Evolutionary conservation across 805 yeast species (phyloP), one percentile per base, ranked within the genome.

Genomic region (Saccharomycopsis sp.): DNA sequence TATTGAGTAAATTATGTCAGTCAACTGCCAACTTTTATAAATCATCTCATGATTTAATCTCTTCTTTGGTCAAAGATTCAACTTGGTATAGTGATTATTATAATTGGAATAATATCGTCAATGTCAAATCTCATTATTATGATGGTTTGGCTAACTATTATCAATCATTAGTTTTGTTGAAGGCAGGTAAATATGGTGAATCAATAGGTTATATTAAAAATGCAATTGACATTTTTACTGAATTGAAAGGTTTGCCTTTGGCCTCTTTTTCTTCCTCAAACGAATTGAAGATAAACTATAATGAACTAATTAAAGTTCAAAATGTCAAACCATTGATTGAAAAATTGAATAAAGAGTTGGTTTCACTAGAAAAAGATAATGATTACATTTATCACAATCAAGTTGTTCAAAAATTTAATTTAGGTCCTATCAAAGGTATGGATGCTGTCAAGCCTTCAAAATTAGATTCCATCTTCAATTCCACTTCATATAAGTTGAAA

Each of bases 381-480:
- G 96, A 89, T 55, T 79, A 76, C 51, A 84, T 89, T 28, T 89
- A 84, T 54, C 95, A 92, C 58, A 89, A 81, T 17, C 52, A 66
- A 1, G 63, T 88, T 12, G 95, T 96, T 1, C 63, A 72, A 3
- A 59, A 60, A 23, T 72, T 72, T 18, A 59, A 79, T 0, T 59
- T 86, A 36, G 72, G 84, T 5, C 80, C 75, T 12, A 66, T 86
- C 3, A 76, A 81, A 46, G 72, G 79, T 1, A 64, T 82, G 61
- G 82, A 76, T 34, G 80, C 86, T 42, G 76, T 78, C 1, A 76
- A 79, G 51, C 64, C 77, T 1, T 65, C 78, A 4, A 67, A 64
- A 34, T 63, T 81, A 32, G 64, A 66, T 31, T 61, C 67, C 9
- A 57, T 66, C 41, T 67, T 76, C 52, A 58, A 61, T 52, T 40